Percentiles rank a stretch among this genome's conserved stretches.
These are phyloP conservation scores for Plantago coronopus DNA, from an alignment of 305 asterid genomes.

Conservation along the genomic window DNA sequence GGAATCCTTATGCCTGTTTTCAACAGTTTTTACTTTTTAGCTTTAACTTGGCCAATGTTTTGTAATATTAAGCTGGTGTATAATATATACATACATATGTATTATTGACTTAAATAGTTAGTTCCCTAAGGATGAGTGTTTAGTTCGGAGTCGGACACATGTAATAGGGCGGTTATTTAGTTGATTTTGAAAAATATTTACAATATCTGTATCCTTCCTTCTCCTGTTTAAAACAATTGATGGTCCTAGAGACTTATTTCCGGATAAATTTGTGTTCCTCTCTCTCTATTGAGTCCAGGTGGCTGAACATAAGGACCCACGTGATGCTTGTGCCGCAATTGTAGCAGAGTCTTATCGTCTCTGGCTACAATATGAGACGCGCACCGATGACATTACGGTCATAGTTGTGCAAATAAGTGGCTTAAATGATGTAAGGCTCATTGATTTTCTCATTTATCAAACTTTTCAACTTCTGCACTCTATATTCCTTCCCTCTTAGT, in stretches of 20 bases:
- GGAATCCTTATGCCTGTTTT: no score
- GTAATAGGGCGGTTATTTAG: not conserved
- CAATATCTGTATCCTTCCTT: slow-evolving; percentile 8
- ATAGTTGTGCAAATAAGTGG: slow-evolving; percentile 82
- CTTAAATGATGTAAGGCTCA: slow-evolving; percentile 58
- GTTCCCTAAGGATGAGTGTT: not conserved
- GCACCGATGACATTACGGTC: slow-evolving; percentile 95
- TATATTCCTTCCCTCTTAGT: slow-evolving; percentile 13
- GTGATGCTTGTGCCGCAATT: slow-evolving; percentile 98
- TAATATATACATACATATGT: no score
- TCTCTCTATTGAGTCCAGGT: slow-evolving; percentile 48
- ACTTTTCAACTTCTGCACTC: slow-evolving; percentile 14
- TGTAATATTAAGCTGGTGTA: no score
- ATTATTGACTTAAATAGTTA: no score
- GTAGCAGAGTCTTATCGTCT: slow-evolving; percentile 96
- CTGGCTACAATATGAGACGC: slow-evolving; percentile 95
- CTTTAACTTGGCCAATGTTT: no score
- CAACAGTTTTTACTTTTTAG: no score
- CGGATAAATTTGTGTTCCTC: not conserved
- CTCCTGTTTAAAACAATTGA: slow-evolving; percentile 19
- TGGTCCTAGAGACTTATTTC: slow-evolving; percentile 1
- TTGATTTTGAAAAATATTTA: not conserved
- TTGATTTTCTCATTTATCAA: slow-evolving; percentile 3
- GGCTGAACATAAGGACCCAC: slow-evolving; percentile 76
- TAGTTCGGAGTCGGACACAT: no score